A percentile compares a stretch with the other conserved stretches of the same genome.
Evolutionary conservation across 768 basidiomycete genomes (phyloP).

Genomic region (Exsudoporus frostii): DNA sequence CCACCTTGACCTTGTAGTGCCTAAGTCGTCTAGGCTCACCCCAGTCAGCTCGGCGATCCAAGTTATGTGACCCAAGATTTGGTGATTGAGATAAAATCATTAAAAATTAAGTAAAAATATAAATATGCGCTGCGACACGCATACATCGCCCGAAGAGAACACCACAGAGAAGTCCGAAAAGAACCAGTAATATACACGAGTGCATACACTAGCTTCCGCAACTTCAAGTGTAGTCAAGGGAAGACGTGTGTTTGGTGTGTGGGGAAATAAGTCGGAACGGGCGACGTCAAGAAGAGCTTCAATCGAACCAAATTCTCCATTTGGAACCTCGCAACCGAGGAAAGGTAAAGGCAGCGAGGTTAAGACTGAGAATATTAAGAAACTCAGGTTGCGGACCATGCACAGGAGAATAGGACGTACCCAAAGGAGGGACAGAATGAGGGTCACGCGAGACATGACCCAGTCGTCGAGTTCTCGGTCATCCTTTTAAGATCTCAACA

Average conservation of each 20-base stretch:
- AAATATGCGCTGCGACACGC: not conserved
- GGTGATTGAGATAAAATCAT: not conserved
- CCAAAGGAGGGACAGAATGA: not conserved
- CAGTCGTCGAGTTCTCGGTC: not conserved
- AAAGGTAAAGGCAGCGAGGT: conserved; percentile 8
- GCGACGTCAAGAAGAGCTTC: not conserved
- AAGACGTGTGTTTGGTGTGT: not conserved
- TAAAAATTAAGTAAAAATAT: not conserved
- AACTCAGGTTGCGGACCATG: not conserved
- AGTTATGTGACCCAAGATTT: not conserved
- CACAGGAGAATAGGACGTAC: not conserved
- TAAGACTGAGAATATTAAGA: not conserved
- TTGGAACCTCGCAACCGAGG: not conserved
- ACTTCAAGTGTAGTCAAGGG: not conserved
- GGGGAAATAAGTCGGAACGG: not conserved
- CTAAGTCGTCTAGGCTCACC: not conserved
- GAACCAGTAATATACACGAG: not conserved
- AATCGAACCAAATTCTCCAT: not conserved
- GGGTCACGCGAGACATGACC: not conserved
- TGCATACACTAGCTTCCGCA: conserved; percentile 1
- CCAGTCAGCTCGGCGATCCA: not conserved
- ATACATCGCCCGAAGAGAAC: not conserved
- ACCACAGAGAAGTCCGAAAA: conserved; percentile 4
- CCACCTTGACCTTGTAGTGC: not conserved
- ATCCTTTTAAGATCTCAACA: not conserved